These are phyloP conservation scores for Dillenia suffruticosa DNA, from an alignment of 164 flowering plant genomes.

Conservation along the genomic window DNA sequence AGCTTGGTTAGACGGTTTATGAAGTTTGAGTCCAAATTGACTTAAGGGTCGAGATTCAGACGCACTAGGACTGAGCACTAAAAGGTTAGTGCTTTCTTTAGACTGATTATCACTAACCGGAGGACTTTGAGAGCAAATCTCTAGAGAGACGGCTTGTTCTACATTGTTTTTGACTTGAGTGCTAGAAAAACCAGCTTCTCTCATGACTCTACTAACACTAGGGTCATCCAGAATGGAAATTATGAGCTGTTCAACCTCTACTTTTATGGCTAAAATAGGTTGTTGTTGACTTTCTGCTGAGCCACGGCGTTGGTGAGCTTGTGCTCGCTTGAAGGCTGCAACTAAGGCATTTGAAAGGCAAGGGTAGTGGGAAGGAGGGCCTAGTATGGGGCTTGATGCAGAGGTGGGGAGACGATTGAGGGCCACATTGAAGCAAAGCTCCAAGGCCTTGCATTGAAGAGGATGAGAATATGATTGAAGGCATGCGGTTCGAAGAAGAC, in stretches of 20 bases:
- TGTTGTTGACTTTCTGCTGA: conserved; percentile 86
- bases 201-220: conserved; percentile 97
- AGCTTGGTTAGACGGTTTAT: conserved; percentile 26
- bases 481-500: conserved; percentile 78
- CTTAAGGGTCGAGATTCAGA: not conserved
- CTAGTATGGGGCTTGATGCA: conserved; percentile 50
- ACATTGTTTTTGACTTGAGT: conserved; percentile 86
- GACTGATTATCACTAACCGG: conserved; percentile 27
- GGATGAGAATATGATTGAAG: conserved; percentile 91
- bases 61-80: conserved; percentile 13
- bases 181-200: conserved; percentile 95
- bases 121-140: conserved; percentile 36
- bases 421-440: conserved; percentile 97
- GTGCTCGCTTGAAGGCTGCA: conserved; percentile 98
- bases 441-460: conserved; percentile 87
- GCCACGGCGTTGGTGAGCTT: conserved; percentile 96
- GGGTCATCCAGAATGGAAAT: conserved; percentile 95
- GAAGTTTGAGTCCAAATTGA: conserved; percentile 9
- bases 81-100: conserved; percentile 35
- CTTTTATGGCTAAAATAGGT: conserved; percentile 79
- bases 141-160: conserved; percentile 73
- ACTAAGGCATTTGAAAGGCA: conserved; percentile 89
- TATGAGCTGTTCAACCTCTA: conserved; percentile 87
- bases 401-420: conserved; percentile 92
- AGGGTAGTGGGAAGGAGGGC: conserved; percentile 49